These are phyloP conservation scores for Echium plantagineum DNA, from an alignment of 257 asterid genomes.

Conservation along the genomic window DNA sequence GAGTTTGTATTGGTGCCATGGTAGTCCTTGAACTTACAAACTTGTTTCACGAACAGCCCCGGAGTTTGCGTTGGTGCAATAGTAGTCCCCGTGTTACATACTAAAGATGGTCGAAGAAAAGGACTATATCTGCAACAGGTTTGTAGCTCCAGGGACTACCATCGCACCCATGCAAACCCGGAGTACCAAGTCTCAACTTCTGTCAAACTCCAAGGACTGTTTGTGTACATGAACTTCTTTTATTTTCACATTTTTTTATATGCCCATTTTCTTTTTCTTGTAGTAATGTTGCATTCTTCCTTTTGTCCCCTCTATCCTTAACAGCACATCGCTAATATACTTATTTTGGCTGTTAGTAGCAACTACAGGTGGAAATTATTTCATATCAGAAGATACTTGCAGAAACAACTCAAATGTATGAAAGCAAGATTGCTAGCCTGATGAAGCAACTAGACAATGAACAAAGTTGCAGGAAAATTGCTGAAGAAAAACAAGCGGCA, in stretches of 20 bases:
- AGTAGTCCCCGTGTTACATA: no score
- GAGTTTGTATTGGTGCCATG: no score
- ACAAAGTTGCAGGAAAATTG: conserved; percentile 23
- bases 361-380: conserved; percentile 60
- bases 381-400: conserved; percentile 54
- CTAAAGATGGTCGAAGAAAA: no score
- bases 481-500: conserved; percentile 42
- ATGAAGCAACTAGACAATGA: conserved; percentile 47
- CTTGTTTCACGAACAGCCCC: no score
- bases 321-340: conserved; percentile 22
- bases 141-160: no score
- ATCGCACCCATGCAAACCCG: no score
- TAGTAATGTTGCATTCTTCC: not conserved
- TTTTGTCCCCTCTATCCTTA: not conserved
- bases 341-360: conserved; percentile 62
- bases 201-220: no score
- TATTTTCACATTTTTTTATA: not conserved
- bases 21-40: no score
- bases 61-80: no score
- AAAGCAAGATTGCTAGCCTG: conserved; percentile 63
- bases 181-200: no score
- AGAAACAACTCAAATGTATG: conserved; percentile 70
- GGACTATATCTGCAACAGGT: no score
- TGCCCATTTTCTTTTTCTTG: not conserved
- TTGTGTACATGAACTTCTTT: not conserved